Evolutionary conservation across 768 basidiomycete genomes (phyloP).

Genomic region (Leccinum sublutescens): DNA sequence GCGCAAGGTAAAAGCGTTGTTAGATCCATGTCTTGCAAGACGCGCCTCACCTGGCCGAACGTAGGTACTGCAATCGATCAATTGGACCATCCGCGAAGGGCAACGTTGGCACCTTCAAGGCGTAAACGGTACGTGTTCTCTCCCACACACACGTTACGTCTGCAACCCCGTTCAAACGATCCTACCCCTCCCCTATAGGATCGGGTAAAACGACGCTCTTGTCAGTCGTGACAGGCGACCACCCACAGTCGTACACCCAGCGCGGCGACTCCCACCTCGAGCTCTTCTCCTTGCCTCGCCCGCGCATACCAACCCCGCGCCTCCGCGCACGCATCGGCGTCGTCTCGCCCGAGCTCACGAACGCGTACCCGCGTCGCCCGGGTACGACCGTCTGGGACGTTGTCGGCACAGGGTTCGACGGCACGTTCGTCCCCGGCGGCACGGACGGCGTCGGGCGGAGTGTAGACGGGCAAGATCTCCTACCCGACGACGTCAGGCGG

Average conservation of each 20-base stretch:
- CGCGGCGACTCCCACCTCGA: slow-evolving; percentile 40
- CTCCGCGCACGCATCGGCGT: slow-evolving; percentile 72
- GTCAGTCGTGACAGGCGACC: slow-evolving; percentile 87
- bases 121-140: slow-evolving; percentile 61
- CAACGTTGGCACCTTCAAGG: slow-evolving; percentile 92
- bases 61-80: slow-evolving; percentile 73
- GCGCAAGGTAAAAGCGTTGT: slow-evolving; percentile 43
- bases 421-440: slow-evolving; percentile 64
- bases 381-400: slow-evolving; percentile 74
- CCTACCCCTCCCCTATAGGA: slow-evolving; percentile 41
- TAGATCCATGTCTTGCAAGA: too few relatives aligned
- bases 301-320: slow-evolving; percentile 62
- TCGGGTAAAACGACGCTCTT: slow-evolving; percentile 95
- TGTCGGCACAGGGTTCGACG: slow-evolving; percentile 85
- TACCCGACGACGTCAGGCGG: slow-evolving; percentile 33
- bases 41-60: background rate
- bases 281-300: slow-evolving; percentile 64
- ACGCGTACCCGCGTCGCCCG: slow-evolving; percentile 80
- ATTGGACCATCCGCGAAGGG: slow-evolving; percentile 80
- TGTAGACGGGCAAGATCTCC: slow-evolving; percentile 26
- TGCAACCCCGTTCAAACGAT: background rate
- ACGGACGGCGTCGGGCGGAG: slow-evolving; percentile 46
- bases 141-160: background rate
- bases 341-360: slow-evolving; percentile 85
- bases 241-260: slow-evolving; percentile 91